These are phyloP conservation scores for Pseudogymnoascus sp. DNA, from an alignment of 2,329 filamentous ascomycete genomes.

Conservation along the genomic window DNA sequence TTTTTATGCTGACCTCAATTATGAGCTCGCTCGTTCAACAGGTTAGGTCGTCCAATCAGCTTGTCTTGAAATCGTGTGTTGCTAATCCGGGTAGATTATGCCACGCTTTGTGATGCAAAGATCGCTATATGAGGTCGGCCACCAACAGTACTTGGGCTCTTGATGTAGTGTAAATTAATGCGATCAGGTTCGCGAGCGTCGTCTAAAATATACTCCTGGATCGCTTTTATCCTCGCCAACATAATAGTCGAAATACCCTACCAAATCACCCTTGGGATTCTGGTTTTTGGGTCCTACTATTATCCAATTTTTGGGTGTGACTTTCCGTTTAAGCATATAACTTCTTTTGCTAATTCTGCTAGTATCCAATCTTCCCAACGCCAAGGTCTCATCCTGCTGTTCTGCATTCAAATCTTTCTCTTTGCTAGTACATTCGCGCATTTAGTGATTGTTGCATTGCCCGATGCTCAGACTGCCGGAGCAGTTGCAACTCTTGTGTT, in stretches of 20 bases:
- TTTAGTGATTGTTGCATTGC: slow-evolving; percentile 66
- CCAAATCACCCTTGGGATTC: slow-evolving; percentile 62
- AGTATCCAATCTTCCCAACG: background rate
- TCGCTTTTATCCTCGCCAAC: background rate
- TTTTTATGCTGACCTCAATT: slow-evolving; percentile 26
- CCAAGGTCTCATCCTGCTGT: slow-evolving; percentile 62
- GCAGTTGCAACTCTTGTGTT: slow-evolving; percentile 70
- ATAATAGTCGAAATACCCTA: slow-evolving; percentile 77
- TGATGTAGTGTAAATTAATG: background rate
- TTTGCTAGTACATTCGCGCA: slow-evolving; percentile 74
- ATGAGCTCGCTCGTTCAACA: slow-evolving; percentile 50
- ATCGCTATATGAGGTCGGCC: slow-evolving; percentile 49
- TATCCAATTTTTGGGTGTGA: too few relatives aligned
- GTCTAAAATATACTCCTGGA: slow-evolving; percentile 21
- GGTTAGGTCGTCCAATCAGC: background rate
- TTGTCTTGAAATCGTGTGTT: background rate
- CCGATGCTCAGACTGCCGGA: slow-evolving; percentile 64
- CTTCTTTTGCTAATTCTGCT: background rate
- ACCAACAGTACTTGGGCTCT: background rate
- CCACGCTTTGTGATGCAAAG: slow-evolving; percentile 61
- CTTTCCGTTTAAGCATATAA: background rate
- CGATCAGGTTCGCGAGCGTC: slow-evolving; percentile 28
- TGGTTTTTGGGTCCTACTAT: slow-evolving; percentile 57
- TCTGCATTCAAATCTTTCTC: slow-evolving; percentile 64
- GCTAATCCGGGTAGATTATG: slow-evolving; percentile 42